phyloP scores from a whole-genome alignment of 2,329 filamentous ascomycete genomes.

The Monosporascus sp. region DNA sequence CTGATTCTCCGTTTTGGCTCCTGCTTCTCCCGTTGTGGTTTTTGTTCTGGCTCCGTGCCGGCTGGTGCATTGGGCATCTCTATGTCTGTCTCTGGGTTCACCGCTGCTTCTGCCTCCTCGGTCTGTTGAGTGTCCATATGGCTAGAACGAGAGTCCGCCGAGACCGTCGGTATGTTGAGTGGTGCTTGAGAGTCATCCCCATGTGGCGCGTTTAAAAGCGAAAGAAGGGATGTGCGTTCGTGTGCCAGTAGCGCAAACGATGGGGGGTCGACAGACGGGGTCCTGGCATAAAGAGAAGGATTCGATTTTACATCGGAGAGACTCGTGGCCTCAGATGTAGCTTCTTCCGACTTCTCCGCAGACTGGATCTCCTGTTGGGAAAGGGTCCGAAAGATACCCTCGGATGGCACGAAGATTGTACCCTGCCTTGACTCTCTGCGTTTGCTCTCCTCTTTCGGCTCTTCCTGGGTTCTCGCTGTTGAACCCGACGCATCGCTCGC shows the following conservation, averaged over 20 bases:
- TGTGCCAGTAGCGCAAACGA: constrained; percentile 49
- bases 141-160: constrained; percentile 16
- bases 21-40: neutral
- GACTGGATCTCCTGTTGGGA: constrained; percentile 41
- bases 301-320: constrained; percentile 22
- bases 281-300: constrained; percentile 45
- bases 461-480: constrained; percentile 16
- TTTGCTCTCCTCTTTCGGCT: constrained; percentile 2
- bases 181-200: constrained; percentile 29
- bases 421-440: constrained; percentile 38
- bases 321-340: neutral
- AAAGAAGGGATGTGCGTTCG: constrained; percentile 53
- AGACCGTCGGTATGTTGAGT: constrained; percentile 37
- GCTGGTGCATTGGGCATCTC: constrained; percentile 6
- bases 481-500: constrained; percentile 10
- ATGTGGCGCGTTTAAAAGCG: constrained; percentile 53
- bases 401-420: constrained; percentile 54
- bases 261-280: constrained; percentile 58
- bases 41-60: constrained; percentile 9
- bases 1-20: neutral
- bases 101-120: constrained; percentile 1
- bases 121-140: constrained; percentile 3
- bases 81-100: neutral
- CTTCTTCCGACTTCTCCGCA: constrained; percentile 34
- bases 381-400: constrained; percentile 58